Percentiles rank a stretch among this genome's conserved stretches.
phyloP scores from a whole-genome alignment of 495 filamentous ascomycete species.

The Penicillium herquei region DNA sequence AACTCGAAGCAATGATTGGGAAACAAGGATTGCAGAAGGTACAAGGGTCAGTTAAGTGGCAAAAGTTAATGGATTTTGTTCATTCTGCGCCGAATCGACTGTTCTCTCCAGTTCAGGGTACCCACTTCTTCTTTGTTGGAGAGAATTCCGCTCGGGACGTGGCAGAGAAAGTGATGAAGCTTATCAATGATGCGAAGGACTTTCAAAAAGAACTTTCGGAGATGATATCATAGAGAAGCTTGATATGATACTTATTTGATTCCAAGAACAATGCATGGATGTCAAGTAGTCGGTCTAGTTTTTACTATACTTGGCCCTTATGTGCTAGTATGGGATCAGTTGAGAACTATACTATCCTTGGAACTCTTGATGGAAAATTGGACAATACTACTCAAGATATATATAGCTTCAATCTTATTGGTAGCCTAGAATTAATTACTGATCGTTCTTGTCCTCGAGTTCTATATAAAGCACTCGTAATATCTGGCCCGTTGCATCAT shows the following conservation, averaged over 20 bases:
- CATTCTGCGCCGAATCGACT: conserved; percentile 18
- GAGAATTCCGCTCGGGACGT: conserved; percentile 16
- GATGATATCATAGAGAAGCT: not conserved
- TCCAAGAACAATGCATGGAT: too few species aligned
- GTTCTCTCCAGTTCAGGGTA: conserved; percentile 13
- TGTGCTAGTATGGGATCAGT: too few species aligned
- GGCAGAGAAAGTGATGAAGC: conserved; percentile 8
- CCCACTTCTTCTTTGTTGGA: conserved; percentile 30
- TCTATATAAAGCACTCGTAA: too few species aligned
- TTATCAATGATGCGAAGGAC: conserved; percentile 5
- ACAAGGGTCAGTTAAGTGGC: conserved; percentile 13
- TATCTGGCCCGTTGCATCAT: too few species aligned
- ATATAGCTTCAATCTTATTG: too few species aligned
- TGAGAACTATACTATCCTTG: too few species aligned
- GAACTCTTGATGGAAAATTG: too few species aligned
- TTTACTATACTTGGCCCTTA: too few species aligned
- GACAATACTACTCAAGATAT: too few species aligned
- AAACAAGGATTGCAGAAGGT: conserved; percentile 7
- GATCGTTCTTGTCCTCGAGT: too few species aligned
- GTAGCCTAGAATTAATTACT: too few species aligned
- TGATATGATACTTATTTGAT: not conserved
- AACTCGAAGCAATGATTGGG: conserved; percentile 13
- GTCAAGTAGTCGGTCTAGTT: too few species aligned
- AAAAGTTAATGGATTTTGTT: conserved; percentile 15
- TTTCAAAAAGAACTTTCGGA: conserved; percentile 1